Evolutionary conservation across 2,329 filamentous ascomycete species (phyloP), one percentile per base, ranked within the genome.

Genomic region (Chaetoscypha palmicola): DNA sequence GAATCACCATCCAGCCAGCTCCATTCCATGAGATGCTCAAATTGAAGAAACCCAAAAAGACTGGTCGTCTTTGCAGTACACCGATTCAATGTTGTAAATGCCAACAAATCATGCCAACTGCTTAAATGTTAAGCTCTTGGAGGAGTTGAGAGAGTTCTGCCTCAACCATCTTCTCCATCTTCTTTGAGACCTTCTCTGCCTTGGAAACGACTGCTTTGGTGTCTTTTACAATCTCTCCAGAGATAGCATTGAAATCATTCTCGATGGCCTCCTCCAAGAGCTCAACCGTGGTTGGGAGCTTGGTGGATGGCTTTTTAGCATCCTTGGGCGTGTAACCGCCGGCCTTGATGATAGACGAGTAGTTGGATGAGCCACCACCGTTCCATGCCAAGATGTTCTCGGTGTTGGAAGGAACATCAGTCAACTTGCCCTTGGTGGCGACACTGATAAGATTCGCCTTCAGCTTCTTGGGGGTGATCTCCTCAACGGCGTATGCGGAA

Each of bases 371-470:
- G 62, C 92, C 92, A 71, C 89, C 94, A 65, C 94, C 92, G 79
- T 98, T 98, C 91, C 90, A 98, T 67, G 91, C 91, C 51, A 98
- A 88, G 63, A 95, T 75, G 79, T 98, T 98, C 66, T 81, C 81
- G 57, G 94, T 98, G 66, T 86, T 81, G 40, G 72, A 73, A 54
- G 91, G 91, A 41, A 98, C 83, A 59, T 94, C 89, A 56, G 73
- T 75, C 44, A 98, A 81, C 55, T 79, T 78, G 63, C 75, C 84
- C 61, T 79, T 68, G 51, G 92, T 97, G 57, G 84, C 87, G 57
- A 97, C 80, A 57, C 76, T 73, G 64, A 98, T 81, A 57, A 98
- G 72, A 69, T 81, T 84, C 58, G 81, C 75, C 86, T 98, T 98
- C 61, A 98, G 77, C 78, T 95, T 82, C 74, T 86, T 86, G 50